Base-by-base conservation (phyloP, 139 green algal genomes). In the Coelastrella sp. region DNA sequence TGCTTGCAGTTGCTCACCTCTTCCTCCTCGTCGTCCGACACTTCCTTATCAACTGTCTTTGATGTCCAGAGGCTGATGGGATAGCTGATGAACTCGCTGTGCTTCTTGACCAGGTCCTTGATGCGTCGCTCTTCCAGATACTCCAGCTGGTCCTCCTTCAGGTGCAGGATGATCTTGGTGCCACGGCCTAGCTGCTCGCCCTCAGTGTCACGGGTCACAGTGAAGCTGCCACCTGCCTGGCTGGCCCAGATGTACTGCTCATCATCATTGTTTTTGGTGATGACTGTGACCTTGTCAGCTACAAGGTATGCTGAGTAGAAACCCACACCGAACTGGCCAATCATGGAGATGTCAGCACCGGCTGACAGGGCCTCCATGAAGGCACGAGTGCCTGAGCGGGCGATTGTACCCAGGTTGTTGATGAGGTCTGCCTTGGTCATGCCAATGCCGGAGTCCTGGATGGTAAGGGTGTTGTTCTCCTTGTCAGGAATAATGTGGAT, bases 231-330 rank as follows among this genome's bases (percentile, higher is more conserved):
- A 73, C 98, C 98, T 27, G 98, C 98, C 95, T 99, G 98, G 57
- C 94, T 98, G 94, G 99, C 97, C 98, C 98, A 99, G 24, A 98
- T 89, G 93, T 99, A 99, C 95, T 99, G 96, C 95, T 99, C 98
- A 90, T 99, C 98, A 91, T 99, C 98, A 91, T 99, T 99, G 97
- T 99, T 96, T 97, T 99, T 99, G 92, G 98, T 98, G 15, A 94
- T 89, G 63, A 98, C 96, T 8, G 95, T 97, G 74, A 97, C 95
- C 91, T 94, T 95, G 92, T 99, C 98, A 24, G 98, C 98, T 17
- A 99, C 98, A 7, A 99, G 97, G 96, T 99, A 99, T 63, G 98
- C 97, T 0, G 98, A 99, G 96, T 99, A 99, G 95, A 99, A 99
- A 84, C 98, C 98, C 24, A 99, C 98, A 78, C 98, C 98, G 89